phyloP scores from a whole-genome alignment of 495 filamentous ascomycete species.

The Poronia punctata region DNA sequence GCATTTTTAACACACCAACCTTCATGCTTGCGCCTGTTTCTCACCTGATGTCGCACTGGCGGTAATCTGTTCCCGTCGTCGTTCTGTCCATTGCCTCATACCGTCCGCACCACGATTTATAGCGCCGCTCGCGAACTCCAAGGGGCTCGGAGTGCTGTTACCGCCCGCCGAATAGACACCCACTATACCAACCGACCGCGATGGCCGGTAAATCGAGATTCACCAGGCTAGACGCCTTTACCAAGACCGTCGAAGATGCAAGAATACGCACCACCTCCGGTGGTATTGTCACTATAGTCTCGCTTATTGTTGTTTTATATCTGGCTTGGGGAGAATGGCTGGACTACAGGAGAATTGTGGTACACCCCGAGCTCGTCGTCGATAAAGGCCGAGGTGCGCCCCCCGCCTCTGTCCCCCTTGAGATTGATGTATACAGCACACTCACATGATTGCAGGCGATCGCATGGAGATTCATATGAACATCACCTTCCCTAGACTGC shows the following conservation, averaged over 20 bases:
- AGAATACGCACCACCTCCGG: constrained; percentile 95
- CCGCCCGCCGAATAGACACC: not conserved
- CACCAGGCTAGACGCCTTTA: constrained; percentile 94
- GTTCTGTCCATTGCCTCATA: not conserved
- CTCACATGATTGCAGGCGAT: constrained; percentile 52
- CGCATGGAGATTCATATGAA: constrained; percentile 99
- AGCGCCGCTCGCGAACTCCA: not conserved
- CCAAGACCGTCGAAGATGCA: constrained; percentile 97
- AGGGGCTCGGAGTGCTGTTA: not conserved
- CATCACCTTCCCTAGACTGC: constrained; percentile 88
- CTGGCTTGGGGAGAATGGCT: constrained; percentile 93
- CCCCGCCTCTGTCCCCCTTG: constrained; percentile 6
- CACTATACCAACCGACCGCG: constrained; percentile 6
- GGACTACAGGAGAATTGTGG: constrained; percentile 80
- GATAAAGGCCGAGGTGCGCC: constrained; percentile 86
- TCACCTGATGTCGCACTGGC: constrained; percentile 7
- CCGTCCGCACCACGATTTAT: not conserved
- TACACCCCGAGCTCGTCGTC: constrained; percentile 88
- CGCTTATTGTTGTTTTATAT: constrained; percentile 77
- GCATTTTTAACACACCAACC: constrained; percentile 8
- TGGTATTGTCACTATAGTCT: constrained; percentile 87
- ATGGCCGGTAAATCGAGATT: constrained; percentile 77
- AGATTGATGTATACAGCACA: not conserved
- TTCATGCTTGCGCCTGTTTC: not conserved
- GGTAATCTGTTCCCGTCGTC: constrained; percentile 6